These are phyloP conservation scores for Phytophthora lateralis DNA, from an alignment of 352 stramenopile genomes.

Conservation along the genomic window DNA sequence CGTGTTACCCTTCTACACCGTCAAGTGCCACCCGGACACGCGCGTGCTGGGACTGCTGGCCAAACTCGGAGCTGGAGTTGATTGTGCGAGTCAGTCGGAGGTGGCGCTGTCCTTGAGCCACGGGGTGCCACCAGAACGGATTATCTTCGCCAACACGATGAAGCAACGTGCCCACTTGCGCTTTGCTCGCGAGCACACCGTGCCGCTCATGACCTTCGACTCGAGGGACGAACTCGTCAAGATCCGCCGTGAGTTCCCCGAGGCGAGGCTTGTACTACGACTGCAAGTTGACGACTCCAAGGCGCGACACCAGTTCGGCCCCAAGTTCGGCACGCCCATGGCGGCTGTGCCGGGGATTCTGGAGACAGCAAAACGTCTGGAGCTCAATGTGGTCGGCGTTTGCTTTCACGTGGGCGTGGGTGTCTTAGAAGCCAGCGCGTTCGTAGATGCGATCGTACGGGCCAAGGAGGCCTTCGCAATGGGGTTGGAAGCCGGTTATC, in stretches of 20 bases:
- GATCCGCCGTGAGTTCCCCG: conserved; percentile 41
- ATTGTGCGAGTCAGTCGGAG: conserved; percentile 88
- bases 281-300: conserved; percentile 90
- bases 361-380: conserved; percentile 53
- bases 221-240: conserved; percentile 85
- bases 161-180: conserved; percentile 80
- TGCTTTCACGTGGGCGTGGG: conserved; percentile 91
- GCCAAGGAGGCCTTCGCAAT: conserved; percentile 72
- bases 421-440: conserved; percentile 72
- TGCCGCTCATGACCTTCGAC: conserved; percentile 88
- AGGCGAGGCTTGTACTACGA: conserved; percentile 64
- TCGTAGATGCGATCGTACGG: conserved; percentile 77
- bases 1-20: conserved; percentile 86
- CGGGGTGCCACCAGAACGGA: conserved; percentile 54
- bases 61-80: conserved; percentile 69
- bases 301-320: conserved; percentile 72
- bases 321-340: conserved; percentile 84
- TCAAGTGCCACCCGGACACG: conserved; percentile 91
- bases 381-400: conserved; percentile 80
- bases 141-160: conserved; percentile 93
- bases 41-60: conserved; percentile 54
- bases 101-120: conserved; percentile 70
- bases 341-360: conserved; percentile 66
- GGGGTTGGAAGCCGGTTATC: conserved; percentile 55
- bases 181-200: conserved; percentile 56